phyloP scores from a whole-genome alignment of 257 asterid genomes.

The Phtheirospermum japonicum region DNA sequence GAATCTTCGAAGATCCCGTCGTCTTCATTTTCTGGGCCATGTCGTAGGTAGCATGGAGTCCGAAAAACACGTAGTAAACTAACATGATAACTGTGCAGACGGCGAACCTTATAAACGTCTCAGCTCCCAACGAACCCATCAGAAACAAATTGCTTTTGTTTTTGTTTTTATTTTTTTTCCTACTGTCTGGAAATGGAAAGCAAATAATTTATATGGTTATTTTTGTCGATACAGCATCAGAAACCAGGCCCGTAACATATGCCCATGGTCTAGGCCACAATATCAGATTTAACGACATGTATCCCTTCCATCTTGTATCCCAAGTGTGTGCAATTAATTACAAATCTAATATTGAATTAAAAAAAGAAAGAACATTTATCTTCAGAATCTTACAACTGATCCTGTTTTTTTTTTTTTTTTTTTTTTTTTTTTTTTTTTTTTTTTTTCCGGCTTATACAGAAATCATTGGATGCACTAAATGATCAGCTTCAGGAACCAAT shows the following conservation, averaged over 20 bases:
- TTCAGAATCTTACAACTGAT: constrained; percentile 9
- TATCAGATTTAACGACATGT: constrained; percentile 48
- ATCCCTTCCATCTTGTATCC: constrained; percentile 63
- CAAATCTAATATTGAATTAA: not conserved
- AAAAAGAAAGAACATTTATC: not conserved
- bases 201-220: not conserved
- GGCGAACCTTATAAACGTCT: constrained; percentile 46
- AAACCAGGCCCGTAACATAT: constrained; percentile 45
- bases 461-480: constrained; percentile 56
- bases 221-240: constrained; percentile 38
- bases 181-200: too few species aligned
- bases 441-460: constrained; percentile 52
- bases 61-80: constrained; percentile 45
- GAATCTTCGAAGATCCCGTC: constrained; percentile 25
- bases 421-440: too few species aligned
- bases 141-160: constrained; percentile 63
- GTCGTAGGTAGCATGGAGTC: constrained; percentile 62
- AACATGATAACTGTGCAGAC: constrained; percentile 48
- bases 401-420: constrained; percentile 1
- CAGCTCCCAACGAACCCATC: constrained; percentile 57
- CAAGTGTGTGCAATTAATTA: constrained; percentile 39
- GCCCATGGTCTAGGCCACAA: constrained; percentile 44
- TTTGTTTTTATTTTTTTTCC: too few species aligned
- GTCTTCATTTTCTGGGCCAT: constrained; percentile 41
- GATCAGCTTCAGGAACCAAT: constrained; percentile 54